Conservation (phyloP, 2,329 filamentous ascomycete genomes). For the Xylaria sp. region DNA sequence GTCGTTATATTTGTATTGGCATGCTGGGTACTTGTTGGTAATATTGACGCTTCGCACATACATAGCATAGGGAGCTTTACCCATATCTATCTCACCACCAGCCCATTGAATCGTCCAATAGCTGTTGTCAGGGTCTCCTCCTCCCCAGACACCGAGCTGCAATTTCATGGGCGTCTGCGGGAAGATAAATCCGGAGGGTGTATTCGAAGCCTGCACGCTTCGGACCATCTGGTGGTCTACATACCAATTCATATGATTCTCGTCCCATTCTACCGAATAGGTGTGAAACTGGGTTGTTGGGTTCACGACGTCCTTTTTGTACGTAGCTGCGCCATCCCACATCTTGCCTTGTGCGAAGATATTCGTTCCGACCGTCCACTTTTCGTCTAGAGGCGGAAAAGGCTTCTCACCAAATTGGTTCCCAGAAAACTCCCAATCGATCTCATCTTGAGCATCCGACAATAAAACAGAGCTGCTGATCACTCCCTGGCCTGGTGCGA, state of each 20-base stretch:
- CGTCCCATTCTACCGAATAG: constrained; percentile 50
- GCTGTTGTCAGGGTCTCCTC: constrained; percentile 45
- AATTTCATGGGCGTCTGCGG: constrained; percentile 49
- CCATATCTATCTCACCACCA: constrained; percentile 47
- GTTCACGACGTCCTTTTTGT: constrained; percentile 43
- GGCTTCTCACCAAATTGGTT: constrained; percentile 47
- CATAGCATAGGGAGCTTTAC: constrained; percentile 44
- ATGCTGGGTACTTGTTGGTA: constrained; percentile 49
- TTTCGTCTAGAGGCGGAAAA: constrained; percentile 46
- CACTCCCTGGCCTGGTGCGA: constrained; percentile 47
- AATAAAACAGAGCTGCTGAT: constrained; percentile 45
- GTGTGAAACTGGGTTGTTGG: constrained; percentile 47
- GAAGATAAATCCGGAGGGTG: constrained; percentile 42
- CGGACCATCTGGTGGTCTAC: constrained; percentile 46
- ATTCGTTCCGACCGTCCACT: constrained; percentile 44
- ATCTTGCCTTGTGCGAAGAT: constrained; percentile 46
- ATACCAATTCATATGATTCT: constrained; percentile 44
- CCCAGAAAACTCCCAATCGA: constrained; percentile 49
- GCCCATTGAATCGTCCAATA: constrained; percentile 48
- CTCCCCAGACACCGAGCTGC: constrained; percentile 48
- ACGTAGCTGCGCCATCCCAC: constrained; percentile 47
- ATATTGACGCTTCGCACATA: constrained; percentile 49
- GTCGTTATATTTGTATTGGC: constrained; percentile 46
- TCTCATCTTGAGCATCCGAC: constrained; percentile 49
- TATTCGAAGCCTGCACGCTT: constrained; percentile 40